A percentile compares a stretch with the other conserved stretches of the same genome.
phyloP scores from a whole-genome alignment of 1,284 basidiomycete genomes.

The Nidula niveotomentosa region DNA sequence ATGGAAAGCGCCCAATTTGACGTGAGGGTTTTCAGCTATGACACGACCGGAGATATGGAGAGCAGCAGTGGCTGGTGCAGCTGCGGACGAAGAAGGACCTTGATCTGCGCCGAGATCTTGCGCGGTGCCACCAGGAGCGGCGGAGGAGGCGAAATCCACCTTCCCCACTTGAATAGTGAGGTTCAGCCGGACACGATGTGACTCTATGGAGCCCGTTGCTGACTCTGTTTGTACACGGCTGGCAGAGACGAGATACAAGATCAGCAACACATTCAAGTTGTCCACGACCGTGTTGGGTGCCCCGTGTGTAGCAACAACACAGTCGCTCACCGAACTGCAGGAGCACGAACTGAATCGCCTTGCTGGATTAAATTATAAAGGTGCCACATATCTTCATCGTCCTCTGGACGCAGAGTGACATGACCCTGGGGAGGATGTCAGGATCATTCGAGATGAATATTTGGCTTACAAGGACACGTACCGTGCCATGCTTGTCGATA shows the following conservation, averaged over 20 bases:
- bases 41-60: slow-evolving; percentile 91
- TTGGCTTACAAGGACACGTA: slow-evolving; percentile 33
- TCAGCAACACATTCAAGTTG: neutral
- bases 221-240: slow-evolving; percentile 81
- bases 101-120: slow-evolving; percentile 43
- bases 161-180: slow-evolving; percentile 82
- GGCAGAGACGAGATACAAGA: neutral
- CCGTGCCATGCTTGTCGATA: slow-evolving; percentile 79
- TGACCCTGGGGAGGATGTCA: slow-evolving; percentile 62
- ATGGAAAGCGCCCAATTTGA: slow-evolving; percentile 94
- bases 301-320: neutral
- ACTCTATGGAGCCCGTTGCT: slow-evolving; percentile 91
- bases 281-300: too few relatives aligned
- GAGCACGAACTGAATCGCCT: slow-evolving; percentile 88
- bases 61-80: slow-evolving; percentile 52
- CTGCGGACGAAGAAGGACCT: slow-evolving; percentile 34
- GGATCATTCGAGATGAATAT: slow-evolving; percentile 12
- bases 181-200: slow-evolving; percentile 83
- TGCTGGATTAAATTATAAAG: slow-evolving; percentile 96
- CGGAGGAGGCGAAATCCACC: slow-evolving; percentile 71
- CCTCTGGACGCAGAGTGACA: slow-evolving; percentile 89
- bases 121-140: slow-evolving; percentile 44
- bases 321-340: slow-evolving; percentile 73
- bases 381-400: slow-evolving; percentile 99
- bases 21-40: slow-evolving; percentile 88